These are phyloP conservation scores for Coemansia sp. DNA, from an alignment of 192 early-diverging fungal genomes.

Conservation along the genomic window DNA sequence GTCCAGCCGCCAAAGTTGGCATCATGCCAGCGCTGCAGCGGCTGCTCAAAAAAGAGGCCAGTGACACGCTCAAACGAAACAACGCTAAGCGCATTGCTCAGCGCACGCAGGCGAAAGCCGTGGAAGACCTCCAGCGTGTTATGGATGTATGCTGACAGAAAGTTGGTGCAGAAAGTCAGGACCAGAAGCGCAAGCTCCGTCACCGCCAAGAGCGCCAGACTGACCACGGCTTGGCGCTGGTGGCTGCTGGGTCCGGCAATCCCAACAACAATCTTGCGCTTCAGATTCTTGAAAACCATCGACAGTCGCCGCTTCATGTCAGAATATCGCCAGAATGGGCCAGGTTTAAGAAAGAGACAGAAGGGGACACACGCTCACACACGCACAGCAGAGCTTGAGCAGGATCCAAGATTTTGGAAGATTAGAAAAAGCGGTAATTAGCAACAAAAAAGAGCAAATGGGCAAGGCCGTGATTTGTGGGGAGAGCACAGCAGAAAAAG, in stretches of 20 bases:
- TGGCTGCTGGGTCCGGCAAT: slow-evolving; percentile 48
- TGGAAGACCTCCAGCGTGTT: slow-evolving; percentile 52
- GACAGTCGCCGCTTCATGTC: slow-evolving; percentile 52
- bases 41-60: slow-evolving; percentile 52
- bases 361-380: background rate
- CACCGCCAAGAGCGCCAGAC: slow-evolving; percentile 44
- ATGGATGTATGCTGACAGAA: slow-evolving; percentile 55
- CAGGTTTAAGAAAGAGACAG: background rate
- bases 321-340: background rate
- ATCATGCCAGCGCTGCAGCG: slow-evolving; percentile 54
- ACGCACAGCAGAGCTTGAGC: background rate
- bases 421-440: background rate
- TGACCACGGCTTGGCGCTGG: slow-evolving; percentile 50
- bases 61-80: slow-evolving; percentile 45
- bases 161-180: slow-evolving; percentile 57
- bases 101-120: slow-evolving; percentile 46
- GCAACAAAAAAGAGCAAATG: too few species aligned
- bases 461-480: background rate
- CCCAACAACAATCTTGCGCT: slow-evolving; percentile 46
- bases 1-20: slow-evolving; percentile 39
- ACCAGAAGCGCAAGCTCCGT: slow-evolving; percentile 53
- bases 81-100: slow-evolving; percentile 51
- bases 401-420: slow-evolving; percentile 1
- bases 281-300: slow-evolving; percentile 43
- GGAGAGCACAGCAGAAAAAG: background rate